These are phyloP conservation scores for Mortierella sp. DNA, from an alignment of 371 early-diverging fungal genomes.

Conservation along the genomic window DNA sequence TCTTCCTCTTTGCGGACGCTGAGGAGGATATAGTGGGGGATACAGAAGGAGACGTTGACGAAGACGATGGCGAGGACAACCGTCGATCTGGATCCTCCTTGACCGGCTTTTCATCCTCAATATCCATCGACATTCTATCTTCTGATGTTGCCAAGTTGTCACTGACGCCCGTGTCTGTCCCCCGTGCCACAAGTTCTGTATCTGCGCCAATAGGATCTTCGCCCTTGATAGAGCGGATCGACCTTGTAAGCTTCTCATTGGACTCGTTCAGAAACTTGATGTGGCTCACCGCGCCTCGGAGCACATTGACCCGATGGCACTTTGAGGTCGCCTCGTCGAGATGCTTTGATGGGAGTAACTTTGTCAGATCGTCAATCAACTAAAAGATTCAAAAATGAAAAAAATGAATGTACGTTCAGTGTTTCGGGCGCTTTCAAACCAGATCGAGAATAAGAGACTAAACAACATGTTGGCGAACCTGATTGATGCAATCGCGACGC, in stretches of 20 bases:
- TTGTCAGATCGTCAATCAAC: slow-evolving; percentile 52
- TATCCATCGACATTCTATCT: slow-evolving; percentile 9
- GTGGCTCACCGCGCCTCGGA: slow-evolving; percentile 53
- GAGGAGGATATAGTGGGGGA: slow-evolving; percentile 8
- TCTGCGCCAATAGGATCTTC: slow-evolving; percentile 7
- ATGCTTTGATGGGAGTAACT: slow-evolving; percentile 46
- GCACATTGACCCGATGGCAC: slow-evolving; percentile 55
- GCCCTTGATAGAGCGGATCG: slow-evolving; percentile 5
- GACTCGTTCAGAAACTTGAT: slow-evolving; percentile 34
- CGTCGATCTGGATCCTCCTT: not conserved
- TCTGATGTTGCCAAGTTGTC: not conserved
- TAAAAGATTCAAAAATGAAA: not conserved
- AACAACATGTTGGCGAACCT: slow-evolving; percentile 42
- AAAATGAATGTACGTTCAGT: not conserved
- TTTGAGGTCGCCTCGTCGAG: slow-evolving; percentile 52
- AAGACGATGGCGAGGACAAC: slow-evolving; percentile 5
- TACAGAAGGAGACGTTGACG: not conserved
- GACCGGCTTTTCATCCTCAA: slow-evolving; percentile 9
- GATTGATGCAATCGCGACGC: slow-evolving; percentile 79
- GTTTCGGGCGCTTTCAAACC: too few species aligned
- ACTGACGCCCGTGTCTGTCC: not conserved
- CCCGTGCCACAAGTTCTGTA: not conserved
- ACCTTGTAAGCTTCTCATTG: slow-evolving; percentile 3
- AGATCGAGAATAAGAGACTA: too few species aligned
- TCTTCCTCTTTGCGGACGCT: not conserved